Evolutionary conservation across 495 filamentous ascomycete species (phyloP).

Genomic region (Neurospora sp.): DNA sequence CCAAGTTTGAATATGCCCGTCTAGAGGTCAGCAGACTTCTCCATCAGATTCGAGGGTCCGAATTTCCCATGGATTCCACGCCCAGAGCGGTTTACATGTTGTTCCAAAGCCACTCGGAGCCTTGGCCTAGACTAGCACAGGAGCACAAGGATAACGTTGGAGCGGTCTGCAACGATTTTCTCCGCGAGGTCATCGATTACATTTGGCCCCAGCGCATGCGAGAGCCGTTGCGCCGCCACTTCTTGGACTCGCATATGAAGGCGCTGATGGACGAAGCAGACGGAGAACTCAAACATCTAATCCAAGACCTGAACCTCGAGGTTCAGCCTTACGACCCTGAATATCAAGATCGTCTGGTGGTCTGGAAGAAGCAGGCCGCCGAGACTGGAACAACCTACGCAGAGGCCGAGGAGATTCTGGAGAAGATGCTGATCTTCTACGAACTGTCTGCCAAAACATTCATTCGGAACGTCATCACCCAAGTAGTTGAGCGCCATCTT

Average conservation of each 20-base stretch:
- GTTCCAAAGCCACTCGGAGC: conserved; percentile 30
- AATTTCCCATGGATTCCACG: conserved; percentile 32
- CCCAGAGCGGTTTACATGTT: conserved; percentile 32
- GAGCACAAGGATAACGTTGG: conserved; percentile 34
- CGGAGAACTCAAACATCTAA: conserved; percentile 26
- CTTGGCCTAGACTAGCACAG: conserved; percentile 31
- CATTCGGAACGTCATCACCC: conserved; percentile 28
- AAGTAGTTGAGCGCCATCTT: conserved; percentile 29
- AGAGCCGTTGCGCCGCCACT: conserved; percentile 24
- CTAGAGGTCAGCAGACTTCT: conserved; percentile 28
- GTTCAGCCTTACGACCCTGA: conserved; percentile 33
- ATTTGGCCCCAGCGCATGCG: conserved; percentile 33
- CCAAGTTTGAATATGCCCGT: conserved; percentile 24
- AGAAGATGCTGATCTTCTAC: conserved; percentile 37
- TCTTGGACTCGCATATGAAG: conserved; percentile 28
- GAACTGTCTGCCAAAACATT: conserved; percentile 30
- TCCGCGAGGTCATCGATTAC: conserved; percentile 30
- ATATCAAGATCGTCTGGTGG: conserved; percentile 27
- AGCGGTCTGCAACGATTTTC: conserved; percentile 34
- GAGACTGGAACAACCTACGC: conserved; percentile 21
- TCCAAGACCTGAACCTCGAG: conserved; percentile 27
- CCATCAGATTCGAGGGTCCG: conserved; percentile 29
- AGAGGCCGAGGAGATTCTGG: conserved; percentile 30
- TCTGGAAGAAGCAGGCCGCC: conserved; percentile 18
- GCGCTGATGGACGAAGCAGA: conserved; percentile 27